These are phyloP conservation scores for Serendipita indica DNA, from an alignment of 768 basidiomycete genomes.

Conservation along the genomic window DNA sequence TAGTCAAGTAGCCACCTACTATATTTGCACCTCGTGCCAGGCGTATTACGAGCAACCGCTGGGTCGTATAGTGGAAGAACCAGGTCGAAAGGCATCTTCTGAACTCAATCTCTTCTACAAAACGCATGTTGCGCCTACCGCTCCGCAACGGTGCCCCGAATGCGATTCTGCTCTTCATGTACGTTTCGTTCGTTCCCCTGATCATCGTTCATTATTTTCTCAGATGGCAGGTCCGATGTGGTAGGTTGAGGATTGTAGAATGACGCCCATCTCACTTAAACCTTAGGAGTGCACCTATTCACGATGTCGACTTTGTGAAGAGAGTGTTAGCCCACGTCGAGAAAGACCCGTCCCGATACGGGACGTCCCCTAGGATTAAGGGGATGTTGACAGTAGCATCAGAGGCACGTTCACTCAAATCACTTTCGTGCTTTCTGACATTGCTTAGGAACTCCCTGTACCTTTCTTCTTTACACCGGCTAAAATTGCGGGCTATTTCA, in stretches of 20 bases:
- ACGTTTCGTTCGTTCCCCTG: slow-evolving; percentile 18
- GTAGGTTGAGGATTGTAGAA: slow-evolving; percentile 39
- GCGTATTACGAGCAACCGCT: slow-evolving; percentile 70
- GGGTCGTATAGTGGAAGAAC: slow-evolving; percentile 52
- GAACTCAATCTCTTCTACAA: slow-evolving; percentile 54
- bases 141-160: slow-evolving; percentile 57
- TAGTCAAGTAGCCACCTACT: slow-evolving; percentile 77
- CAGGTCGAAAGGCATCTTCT: slow-evolving; percentile 36
- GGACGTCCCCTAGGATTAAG: slow-evolving; percentile 72
- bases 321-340: slow-evolving; percentile 63
- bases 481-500: slow-evolving; percentile 66
- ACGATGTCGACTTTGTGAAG: slow-evolving; percentile 58
- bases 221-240: slow-evolving; percentile 95
- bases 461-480: slow-evolving; percentile 85
- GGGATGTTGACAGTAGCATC: slow-evolving; percentile 89
- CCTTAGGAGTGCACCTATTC: slow-evolving; percentile 33
- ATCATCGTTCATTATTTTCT: background rate
- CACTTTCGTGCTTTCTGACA: background rate
- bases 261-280: background rate
- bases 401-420: slow-evolving; percentile 39
- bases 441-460: slow-evolving; percentile 49
- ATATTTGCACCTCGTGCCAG: slow-evolving; percentile 75
- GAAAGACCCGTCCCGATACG: slow-evolving; percentile 46
- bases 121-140: slow-evolving; percentile 51
- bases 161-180: slow-evolving; percentile 71